Evolutionary conservation across 306 rosid species (phyloP), one percentile per base, ranked within the genome.

Genomic region (Rosa rugosa): DNA sequence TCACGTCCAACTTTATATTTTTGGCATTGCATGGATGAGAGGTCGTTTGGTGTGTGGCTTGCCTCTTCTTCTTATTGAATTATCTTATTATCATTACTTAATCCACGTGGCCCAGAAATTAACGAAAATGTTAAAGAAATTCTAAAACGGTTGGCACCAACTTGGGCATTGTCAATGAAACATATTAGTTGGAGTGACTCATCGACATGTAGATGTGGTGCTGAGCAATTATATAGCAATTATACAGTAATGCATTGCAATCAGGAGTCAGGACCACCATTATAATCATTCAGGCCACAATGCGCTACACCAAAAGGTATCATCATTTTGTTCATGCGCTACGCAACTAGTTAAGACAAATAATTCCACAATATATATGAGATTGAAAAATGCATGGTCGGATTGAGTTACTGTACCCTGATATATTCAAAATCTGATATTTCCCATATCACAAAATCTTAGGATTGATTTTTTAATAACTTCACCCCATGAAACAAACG

Each of bases 151-250:
- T 20, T 8, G 27, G 45, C 4, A 68, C 72, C 72, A 41, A 68
- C 71, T 66, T 18, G 18, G 50, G 10, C 12, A 6, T 36, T 7
- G 42, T 17, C 16, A 36, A 40, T 17, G 17, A 65, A 65, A 65
- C 25, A 65, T 65, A 38, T 69, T 45, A 44, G 56, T 69, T 45
- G 73, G 73, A 69, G 9, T 69, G 73, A 69, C 34, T 45, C 56
- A 69, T 45, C 8, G 22, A 69, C 56, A 69, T 45, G 73, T 69
- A 13, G 54, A 31, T 31, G 36, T 31, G 36, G 36, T 2, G 36
- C 2, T 31, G 36, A 31, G 36, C 36, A 60, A 62, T 34, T 64
- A 14, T 64, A 31, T 23, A 23, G 3, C 65, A 22, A 59, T 31
- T 23, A 59, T 25, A 11, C 11, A 23, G 23, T 66, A 36, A 13